Percentiles rank a stretch among this genome's conserved stretches.
Evolutionary conservation across 2,329 filamentous ascomycete genomes (phyloP).

Genomic region (Calonectria multiphialidica): DNA sequence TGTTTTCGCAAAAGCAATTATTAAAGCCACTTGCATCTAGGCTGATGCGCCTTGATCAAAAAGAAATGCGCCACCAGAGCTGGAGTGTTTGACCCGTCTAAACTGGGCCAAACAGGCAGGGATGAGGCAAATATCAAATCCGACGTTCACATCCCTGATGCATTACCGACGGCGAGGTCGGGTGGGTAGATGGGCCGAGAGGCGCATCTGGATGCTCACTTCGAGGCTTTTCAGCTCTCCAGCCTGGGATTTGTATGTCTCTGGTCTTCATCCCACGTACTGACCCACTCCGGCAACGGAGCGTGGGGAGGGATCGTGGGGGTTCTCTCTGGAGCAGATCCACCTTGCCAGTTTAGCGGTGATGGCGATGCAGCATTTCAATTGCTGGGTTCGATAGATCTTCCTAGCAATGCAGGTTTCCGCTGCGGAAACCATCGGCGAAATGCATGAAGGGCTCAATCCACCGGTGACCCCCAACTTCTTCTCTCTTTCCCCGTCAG

Average conservation of each 20-base stretch:
- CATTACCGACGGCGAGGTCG: neutral
- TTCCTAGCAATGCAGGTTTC: neutral
- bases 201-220: conserved; percentile 7
- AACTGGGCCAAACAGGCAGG: conserved; percentile 13
- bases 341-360: conserved; percentile 26
- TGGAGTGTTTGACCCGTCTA: neutral
- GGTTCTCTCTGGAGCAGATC: conserved; percentile 27
- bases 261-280: conserved; percentile 6
- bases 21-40: conserved; percentile 30
- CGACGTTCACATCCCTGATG: neutral
- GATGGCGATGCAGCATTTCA: conserved; percentile 26
- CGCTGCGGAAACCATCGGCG: conserved; percentile 8
- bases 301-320: conserved; percentile 39
- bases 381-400: conserved; percentile 29
- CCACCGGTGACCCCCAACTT: neutral
- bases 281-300: conserved; percentile 35
- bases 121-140: conserved; percentile 5
- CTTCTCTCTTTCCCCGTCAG: neutral
- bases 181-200: neutral
- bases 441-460: conserved; percentile 9
- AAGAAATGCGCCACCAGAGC: conserved; percentile 19
- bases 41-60: conserved; percentile 33
- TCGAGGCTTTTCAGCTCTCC: conserved; percentile 24
- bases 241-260: neutral
- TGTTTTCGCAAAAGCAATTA: conserved; percentile 22